Evolutionary conservation across 345 rosid species (phyloP), one percentile per base, ranked within the genome.

Genomic region (Lepidium africanum): DNA sequence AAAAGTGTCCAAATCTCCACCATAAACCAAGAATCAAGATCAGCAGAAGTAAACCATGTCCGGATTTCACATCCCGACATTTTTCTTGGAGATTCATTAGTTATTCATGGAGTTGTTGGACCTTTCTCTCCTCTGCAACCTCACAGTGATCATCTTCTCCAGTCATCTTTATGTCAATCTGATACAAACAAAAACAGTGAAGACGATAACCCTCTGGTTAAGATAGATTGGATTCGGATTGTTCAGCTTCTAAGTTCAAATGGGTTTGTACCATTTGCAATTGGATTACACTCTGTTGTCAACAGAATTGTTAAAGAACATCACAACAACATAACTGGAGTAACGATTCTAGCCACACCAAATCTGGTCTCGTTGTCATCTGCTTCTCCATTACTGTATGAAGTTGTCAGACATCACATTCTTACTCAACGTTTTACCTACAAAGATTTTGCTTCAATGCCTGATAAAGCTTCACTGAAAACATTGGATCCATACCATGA

Each of bases 241-340:
- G 58, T 90, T 75, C 91, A 73, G 52, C 54, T 77, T 13, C 79
- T 88, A 48, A 83, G 96, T 73, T 87, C 91, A 4, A 81, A 83
- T 7, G 92, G 96, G 21, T 86, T 79, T 21, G 83, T 87, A 36
- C 78, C 96, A 5, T 93, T 88, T 58, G 88, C 97, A 13, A 78
- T 90, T 9, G 91, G 88, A 27, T 61, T 92, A 70, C 74, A 90
- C 70, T 86, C 92, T 59, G 85, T 80, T 79, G 81, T 84, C 77
- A 79, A 79, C 14, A 77, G 86, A 59, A 82, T 86, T 75, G 77
- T 85, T 61, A 63, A 67, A 33, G 82, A 83, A 32, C 17, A 75
- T 6, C 64, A 68, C 71, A 65, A 23, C 55, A 73, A 72, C 57
- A 45, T 87, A 45, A 80, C 63, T 23, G 83, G 86, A 0, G 81